Conservation (phyloP, 2,329 filamentous ascomycete genomes). For the Phaeosphaeria sp. region DNA sequence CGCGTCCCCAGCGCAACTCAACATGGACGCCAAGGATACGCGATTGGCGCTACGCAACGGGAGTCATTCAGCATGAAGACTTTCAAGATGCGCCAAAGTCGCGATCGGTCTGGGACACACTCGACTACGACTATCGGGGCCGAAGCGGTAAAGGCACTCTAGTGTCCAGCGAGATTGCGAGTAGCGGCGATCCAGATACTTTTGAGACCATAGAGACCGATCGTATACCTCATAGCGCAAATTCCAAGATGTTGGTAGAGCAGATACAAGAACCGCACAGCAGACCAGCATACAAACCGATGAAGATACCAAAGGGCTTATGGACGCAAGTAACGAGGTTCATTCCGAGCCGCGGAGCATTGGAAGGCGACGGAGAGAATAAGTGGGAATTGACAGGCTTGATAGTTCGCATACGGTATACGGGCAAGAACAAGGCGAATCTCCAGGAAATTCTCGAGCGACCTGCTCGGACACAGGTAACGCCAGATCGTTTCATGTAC, state of each 20-base stretch:
- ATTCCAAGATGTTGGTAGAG: background rate
- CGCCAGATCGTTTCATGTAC: background rate
- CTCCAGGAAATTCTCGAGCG: background rate
- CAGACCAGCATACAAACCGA: background rate
- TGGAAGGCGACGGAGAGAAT: background rate
- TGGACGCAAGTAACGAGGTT: slow-evolving; percentile 11
- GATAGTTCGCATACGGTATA: slow-evolving; percentile 17
- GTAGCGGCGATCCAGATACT: background rate
- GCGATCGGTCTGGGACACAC: slow-evolving; percentile 16
- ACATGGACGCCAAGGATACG: slow-evolving; percentile 15
- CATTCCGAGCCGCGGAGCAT: background rate
- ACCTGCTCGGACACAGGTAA: background rate
- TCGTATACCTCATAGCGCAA: background rate
- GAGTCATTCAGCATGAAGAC: slow-evolving; percentile 20
- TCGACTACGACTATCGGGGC: slow-evolving; percentile 17
- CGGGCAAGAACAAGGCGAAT: slow-evolving; percentile 9
- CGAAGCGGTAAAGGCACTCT: too few relatives aligned
- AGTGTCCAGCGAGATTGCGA: background rate
- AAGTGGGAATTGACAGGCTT: slow-evolving; percentile 10
- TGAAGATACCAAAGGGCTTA: background rate
- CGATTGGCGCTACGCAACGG: slow-evolving; percentile 24
- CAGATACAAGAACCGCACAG: background rate
- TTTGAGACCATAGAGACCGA: background rate
- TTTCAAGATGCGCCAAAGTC: slow-evolving; percentile 10
- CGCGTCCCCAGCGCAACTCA: slow-evolving; percentile 22